Evolutionary conservation across 2,329 filamentous ascomycete genomes (phyloP), one percentile per base, ranked within the genome.

Genomic region (Stemphylium lycopersici): DNA sequence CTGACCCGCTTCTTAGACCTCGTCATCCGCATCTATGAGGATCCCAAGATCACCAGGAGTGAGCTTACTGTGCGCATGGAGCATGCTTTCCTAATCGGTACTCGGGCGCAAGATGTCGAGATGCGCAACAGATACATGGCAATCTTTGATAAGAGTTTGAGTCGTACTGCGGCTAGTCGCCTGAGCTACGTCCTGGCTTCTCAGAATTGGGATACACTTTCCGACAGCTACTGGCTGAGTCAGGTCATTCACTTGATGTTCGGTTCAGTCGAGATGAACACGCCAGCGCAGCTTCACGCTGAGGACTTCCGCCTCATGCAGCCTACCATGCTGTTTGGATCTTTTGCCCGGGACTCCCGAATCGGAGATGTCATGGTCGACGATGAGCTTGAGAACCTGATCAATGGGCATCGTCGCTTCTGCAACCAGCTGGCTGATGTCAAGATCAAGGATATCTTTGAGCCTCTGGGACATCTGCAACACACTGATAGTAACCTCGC

Each of bases 1-100:
- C 82, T 99, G 52, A 92, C 89, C 63, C 93, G 93, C 71, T 99
- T 98, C 79, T 81, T 99, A 54, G 90, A 98, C 62, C 85, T 99
- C 22, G 95, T 99, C 22, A 96, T 99, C 65, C 88, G 93, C 43
- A 97, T 99, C 55, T 99, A 99, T 72, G 96, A 99, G 70, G 95
- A 99, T 68, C 91, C 92, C 0, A 96, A 96, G 77, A 95, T 99
- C 59, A 92, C 93, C 1, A 85, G 93, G 29, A 97, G 93, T 0
- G 95, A 99, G 76, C 83, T 99, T 48, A 98, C 95, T 0, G 96
- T 99, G 8, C 87, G 96, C 3, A 90, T 99, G 84, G 95, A 99
- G 78, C 93, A 98, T 76, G 95, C 95, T 4, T 99, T 99, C 82
- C 83, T 99, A 60, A 95, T 99, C 44, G 95, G 96, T 24, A 96